Evolutionary conservation across 1,284 basidiomycete species (phyloP).

Genomic region (Rhodotorula sp.): DNA sequence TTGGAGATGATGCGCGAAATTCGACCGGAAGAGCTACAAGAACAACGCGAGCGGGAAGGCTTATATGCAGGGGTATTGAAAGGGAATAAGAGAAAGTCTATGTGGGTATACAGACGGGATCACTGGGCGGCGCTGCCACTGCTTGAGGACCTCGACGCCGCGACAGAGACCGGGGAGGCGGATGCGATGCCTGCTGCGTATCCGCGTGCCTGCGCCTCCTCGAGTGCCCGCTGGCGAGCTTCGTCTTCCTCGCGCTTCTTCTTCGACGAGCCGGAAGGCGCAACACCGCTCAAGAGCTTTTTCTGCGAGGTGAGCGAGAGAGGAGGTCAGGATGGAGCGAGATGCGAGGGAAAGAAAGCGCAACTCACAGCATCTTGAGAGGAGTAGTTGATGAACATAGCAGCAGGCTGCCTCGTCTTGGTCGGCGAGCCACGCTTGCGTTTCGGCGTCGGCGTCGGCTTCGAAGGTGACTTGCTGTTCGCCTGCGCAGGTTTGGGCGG

Average conservation of each 20-base stretch:
- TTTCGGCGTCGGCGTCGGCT: conserved; percentile 12
- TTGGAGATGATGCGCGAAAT: too few relatives aligned
- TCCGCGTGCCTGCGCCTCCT: too few relatives aligned
- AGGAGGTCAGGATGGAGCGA: too few relatives aligned
- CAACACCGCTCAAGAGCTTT: conserved; percentile 45
- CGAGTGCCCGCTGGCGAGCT: neutral
- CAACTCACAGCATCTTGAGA: conserved; percentile 26
- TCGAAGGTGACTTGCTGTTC: neutral
- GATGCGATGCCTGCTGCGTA: too few relatives aligned
- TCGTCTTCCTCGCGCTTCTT: conserved; percentile 42
- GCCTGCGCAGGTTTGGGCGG: conserved; percentile 2
- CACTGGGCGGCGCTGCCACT: too few relatives aligned
- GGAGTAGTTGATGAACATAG: conserved; percentile 36
- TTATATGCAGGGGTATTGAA: too few relatives aligned
- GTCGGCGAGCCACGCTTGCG: conserved; percentile 7
- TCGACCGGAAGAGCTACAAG: too few relatives aligned
- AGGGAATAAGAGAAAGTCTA: too few relatives aligned
- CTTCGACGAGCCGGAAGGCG: conserved; percentile 45
- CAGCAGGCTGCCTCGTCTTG: neutral
- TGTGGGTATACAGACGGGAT: too few relatives aligned
- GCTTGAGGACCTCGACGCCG: too few relatives aligned
- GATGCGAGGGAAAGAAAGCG: neutral
- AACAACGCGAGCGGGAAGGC: too few relatives aligned
- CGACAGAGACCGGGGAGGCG: too few relatives aligned
- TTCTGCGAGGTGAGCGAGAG: conserved; percentile 14